Evolutionary conservation across 1,139 yeast genomes (phyloP).

Genomic region (Nadsonia commutata): DNA sequence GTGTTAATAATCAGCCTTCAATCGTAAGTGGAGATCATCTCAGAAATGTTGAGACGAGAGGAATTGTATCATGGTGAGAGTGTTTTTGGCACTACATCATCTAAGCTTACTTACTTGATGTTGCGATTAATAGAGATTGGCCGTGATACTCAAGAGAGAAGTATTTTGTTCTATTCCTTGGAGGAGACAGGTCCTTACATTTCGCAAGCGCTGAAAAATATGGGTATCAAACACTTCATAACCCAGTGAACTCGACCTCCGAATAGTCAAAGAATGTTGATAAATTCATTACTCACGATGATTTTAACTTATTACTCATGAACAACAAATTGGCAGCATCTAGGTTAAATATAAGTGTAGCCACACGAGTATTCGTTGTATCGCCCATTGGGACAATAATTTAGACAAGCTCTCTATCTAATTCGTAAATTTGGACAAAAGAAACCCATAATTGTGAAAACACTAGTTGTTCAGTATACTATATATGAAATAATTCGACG

Average conservation of each 20-base stretch:
- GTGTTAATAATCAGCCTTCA: constrained; percentile 5
- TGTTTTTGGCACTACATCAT: constrained; percentile 45
- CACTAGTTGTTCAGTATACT: constrained; percentile 44
- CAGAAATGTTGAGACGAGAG: not conserved
- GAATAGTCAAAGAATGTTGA: constrained; percentile 40
- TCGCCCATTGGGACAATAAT: constrained; percentile 60
- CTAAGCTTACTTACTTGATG: constrained; percentile 45
- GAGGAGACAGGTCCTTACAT: constrained; percentile 58
- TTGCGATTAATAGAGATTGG: constrained; percentile 32
- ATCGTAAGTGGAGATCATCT: constrained; percentile 1
- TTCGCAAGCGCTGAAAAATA: constrained; percentile 45
- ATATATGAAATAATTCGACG: constrained; percentile 47
- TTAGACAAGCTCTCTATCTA: constrained; percentile 54
- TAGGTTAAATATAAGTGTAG: constrained; percentile 53
- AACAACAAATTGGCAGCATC: constrained; percentile 55
- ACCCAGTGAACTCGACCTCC: constrained; percentile 47
- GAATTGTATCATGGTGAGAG: not conserved
- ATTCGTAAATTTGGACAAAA: constrained; percentile 61
- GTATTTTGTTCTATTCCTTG: constrained; percentile 53
- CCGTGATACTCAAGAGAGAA: constrained; percentile 33
- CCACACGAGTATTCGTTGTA: constrained; percentile 52
- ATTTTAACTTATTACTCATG: constrained; percentile 47
- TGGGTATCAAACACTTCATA: constrained; percentile 45
- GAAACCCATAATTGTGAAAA: constrained; percentile 48
- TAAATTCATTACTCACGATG: constrained; percentile 32